These are phyloP conservation scores for Trametes sanguinea DNA, from an alignment of 768 basidiomycete genomes.

Conservation along the genomic window DNA sequence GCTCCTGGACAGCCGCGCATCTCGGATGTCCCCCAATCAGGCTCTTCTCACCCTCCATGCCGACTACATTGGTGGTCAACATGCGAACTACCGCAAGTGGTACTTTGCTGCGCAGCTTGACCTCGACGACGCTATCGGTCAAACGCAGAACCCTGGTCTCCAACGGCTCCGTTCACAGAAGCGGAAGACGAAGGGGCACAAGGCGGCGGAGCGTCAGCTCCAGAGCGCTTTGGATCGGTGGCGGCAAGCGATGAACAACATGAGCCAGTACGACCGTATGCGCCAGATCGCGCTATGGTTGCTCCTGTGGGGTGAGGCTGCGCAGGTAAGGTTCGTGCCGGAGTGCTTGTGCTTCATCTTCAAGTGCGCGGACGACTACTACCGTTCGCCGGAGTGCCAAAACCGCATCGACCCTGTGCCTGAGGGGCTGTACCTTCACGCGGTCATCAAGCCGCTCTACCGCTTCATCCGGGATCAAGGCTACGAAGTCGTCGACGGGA, in stretches of 20 bases:
- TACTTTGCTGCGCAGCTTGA: constrained; percentile 99
- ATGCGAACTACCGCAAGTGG: constrained; percentile 99
- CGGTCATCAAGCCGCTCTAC: constrained; percentile 92
- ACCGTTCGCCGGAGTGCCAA: constrained; percentile 98
- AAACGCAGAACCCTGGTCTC: constrained; percentile 88
- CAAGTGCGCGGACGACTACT: constrained; percentile 99
- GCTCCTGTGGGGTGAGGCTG: constrained; percentile 97
- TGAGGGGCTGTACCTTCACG: constrained; percentile 90
- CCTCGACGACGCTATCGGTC: constrained; percentile 95
- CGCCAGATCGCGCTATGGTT: constrained; percentile 95
- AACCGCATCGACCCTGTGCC: constrained; percentile 88
- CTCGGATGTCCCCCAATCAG: constrained; percentile 95
- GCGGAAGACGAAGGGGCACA: constrained; percentile 54
- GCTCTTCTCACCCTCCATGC: constrained; percentile 95
- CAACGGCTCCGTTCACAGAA: constrained; percentile 75
- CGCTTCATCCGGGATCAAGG: constrained; percentile 97
- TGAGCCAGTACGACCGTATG: constrained; percentile 97
- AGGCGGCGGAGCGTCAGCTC: constrained; percentile 63
- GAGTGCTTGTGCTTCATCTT: constrained; percentile 99
- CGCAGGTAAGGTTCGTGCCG: constrained; percentile 94
- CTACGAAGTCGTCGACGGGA: constrained; percentile 94
- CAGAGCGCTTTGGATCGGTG: constrained; percentile 87
- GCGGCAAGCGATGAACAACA: constrained; percentile 97
- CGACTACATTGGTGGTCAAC: constrained; percentile 97
- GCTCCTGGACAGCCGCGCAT: constrained; percentile 92